Base-by-base conservation (phyloP, 139 green algal genomes). In the Coelastrella sp. region DNA sequence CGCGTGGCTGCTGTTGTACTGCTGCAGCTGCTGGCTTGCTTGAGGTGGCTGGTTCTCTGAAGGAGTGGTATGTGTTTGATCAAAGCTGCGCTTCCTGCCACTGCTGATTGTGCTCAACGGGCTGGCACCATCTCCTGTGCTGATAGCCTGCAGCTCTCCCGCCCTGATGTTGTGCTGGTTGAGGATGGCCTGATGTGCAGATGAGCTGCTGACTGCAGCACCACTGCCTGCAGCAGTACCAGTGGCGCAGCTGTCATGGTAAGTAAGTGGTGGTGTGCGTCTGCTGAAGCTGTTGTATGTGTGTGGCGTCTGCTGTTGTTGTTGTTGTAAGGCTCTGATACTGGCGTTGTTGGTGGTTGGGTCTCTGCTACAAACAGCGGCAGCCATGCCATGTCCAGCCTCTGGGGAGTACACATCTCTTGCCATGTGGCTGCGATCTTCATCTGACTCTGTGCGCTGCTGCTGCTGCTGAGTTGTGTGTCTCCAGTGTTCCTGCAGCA, bases 21-120 rank as follows among this genome's bases (percentile, higher is more conserved):
- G 24, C 59, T 60, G 11, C 59, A 20, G 27, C 81, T 60, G 57
- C 79, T 49, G 76, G n/a, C 24, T 49, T 49, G 35, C 35, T 49
- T 49, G 20, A 74, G 14, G 61, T 57, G 6, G 59, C 74, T 9
- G 59, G 20, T 11, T 86, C 81, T 72, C 25, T 60, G 74, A 20
- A 8, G 24, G 25, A 10, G 9, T 19, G 24, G 7, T 81, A 24
- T 19, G n/a, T 81, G 79, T 63, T 24, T 85, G 79, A 15, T 85
- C 57, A 61, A 24, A 86, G 61, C 24, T 87, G 24, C 82, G 25
- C 25, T 87, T 87, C 11, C 82, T 75, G 60, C 81, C 59, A 7
- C 82, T 87, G 82, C 82, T 87, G 58, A 17, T 78, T 8, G 61
- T 87, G 61, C 61, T 75, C 8, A 58, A 8, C n/a, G 80, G 80